Percentiles rank a stretch among this genome's conserved stretches.
Conservation (phyloP, 2,329 filamentous ascomycete genomes). For the Cladosporium sp. region DNA sequence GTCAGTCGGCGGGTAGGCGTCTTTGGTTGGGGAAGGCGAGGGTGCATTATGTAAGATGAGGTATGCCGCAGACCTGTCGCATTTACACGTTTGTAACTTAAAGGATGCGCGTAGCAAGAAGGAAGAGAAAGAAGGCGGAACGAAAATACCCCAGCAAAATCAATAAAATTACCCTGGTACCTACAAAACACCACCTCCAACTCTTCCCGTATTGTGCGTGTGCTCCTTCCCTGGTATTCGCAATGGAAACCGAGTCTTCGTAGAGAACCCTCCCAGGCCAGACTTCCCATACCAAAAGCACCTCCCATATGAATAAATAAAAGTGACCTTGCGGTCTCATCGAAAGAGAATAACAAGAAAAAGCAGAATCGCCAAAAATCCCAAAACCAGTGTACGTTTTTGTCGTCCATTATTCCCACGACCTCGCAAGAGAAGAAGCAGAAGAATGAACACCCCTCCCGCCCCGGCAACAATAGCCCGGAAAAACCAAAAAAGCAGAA, state of each 20-base stretch:
- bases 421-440: no score
- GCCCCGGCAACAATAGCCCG: background rate
- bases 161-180: slow-evolving; percentile 7
- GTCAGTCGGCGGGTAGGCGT: no score
- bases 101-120: background rate
- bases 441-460: no score
- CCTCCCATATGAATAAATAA: background rate
- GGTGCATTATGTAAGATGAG: no score
- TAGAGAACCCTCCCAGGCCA: slow-evolving; percentile 6
- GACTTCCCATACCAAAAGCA: no score
- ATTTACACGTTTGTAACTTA: no score
- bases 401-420: background rate
- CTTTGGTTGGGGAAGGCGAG: no score
- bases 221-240: no score
- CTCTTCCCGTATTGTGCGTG: no score
- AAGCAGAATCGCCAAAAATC: background rate
- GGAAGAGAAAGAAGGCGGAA: no score
- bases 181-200: background rate
- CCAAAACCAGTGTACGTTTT: slow-evolving; percentile 5
- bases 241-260: no score
- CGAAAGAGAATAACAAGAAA: background rate
- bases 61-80: no score
- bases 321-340: background rate
- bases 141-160: slow-evolving; percentile 1
- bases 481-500: background rate